Evolutionary conservation across 257 asterid species (phyloP).

Genomic region (Eustoma russellianum): DNA sequence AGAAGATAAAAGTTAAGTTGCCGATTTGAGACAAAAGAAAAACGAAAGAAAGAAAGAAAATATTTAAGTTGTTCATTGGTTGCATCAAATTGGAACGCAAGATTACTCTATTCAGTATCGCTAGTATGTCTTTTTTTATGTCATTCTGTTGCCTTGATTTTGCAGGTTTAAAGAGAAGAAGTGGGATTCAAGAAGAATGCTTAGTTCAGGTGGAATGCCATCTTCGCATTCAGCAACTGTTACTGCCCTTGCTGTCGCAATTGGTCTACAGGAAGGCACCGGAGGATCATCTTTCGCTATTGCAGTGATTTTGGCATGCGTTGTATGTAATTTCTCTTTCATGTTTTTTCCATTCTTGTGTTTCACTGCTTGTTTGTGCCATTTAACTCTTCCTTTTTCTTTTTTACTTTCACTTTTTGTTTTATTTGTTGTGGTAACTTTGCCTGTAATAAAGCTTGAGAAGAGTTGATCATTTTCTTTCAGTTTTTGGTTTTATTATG

Average conservation of each 20-base stretch:
- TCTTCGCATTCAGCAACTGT: conserved; percentile 96
- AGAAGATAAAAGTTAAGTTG: too few relatives aligned
- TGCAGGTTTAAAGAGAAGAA: conserved; percentile 89
- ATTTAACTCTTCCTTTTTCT: too few relatives aligned
- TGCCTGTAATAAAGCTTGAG: too few relatives aligned
- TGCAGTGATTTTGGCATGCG: conserved; percentile 89
- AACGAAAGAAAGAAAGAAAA: too few relatives aligned
- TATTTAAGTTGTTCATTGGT: background rate
- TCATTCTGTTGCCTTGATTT: conserved; percentile 35
- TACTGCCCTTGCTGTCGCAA: conserved; percentile 70
- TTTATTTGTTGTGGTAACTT: too few relatives aligned
- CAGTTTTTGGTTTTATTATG: too few relatives aligned
- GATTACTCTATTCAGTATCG: background rate
- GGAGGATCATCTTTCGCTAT: conserved; percentile 75
- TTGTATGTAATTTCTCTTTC: conserved; percentile 90
- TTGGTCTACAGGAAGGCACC: conserved; percentile 71
- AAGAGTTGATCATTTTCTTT: too few relatives aligned
- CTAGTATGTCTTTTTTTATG: conserved; percentile 31
- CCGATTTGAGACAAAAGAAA: too few relatives aligned
- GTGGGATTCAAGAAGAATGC: conserved; percentile 90
- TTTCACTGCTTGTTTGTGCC: conserved; percentile 11
- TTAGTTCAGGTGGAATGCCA: conserved; percentile 99
- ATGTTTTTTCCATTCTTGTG: conserved; percentile 51
- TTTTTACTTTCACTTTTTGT: too few relatives aligned
- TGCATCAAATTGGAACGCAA: background rate